Evolutionary conservation across 768 basidiomycete genomes (phyloP), one percentile per base, ranked within the genome.

Genomic region (Tephrocybe sp.): DNA sequence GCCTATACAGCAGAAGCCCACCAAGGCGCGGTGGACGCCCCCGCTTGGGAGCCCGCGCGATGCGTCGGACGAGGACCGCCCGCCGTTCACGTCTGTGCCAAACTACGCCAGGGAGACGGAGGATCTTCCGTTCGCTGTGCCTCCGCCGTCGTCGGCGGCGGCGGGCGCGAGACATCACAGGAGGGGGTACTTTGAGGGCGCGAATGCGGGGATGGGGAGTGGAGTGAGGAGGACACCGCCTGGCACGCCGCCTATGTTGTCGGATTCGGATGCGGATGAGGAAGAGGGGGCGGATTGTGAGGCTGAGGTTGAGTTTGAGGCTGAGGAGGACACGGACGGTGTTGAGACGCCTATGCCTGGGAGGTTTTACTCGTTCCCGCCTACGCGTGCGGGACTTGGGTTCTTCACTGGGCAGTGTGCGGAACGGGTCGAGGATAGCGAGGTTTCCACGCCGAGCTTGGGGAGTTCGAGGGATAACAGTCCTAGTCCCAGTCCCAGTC

Each of bases 11-110:
- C 13, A 37, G 22, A 42, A 25, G 16, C 9, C 9, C 16, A 61
- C 48, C 49, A 41, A 53, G 26, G 37, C 27, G 16, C 42, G 16
- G 18, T 51, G 27, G 45, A 28, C 44, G 18, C 55, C 59, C 28
- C 56, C 54, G 12, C 62, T 79, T 25, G 82, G 80, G 3, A 83
- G 82, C 5, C 82, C 83, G 8, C 70, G 82, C 26, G 78, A 83
- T 43, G 53, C 21, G 25, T 28, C 36, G 21, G 48, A 41, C 7
- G 43, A 32, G 12, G 49, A 37, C 19, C 21, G 49, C 12, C 16
- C 30, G 4, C 27, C 36, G 3, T 51, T 44, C 24, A n/a, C 22
- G 5, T 37, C 36, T 21, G n/a, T 21, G 36, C 36, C 36, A 6
- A 37, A 21, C 18, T 12, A 19, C 24, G 32, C 32, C 8, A 30